A percentile compares a stretch with the other conserved stretches of the same genome.
phyloP scores from a whole-genome alignment of 2,329 filamentous ascomycete species.

The Endoconidiophora laricicola region DNA sequence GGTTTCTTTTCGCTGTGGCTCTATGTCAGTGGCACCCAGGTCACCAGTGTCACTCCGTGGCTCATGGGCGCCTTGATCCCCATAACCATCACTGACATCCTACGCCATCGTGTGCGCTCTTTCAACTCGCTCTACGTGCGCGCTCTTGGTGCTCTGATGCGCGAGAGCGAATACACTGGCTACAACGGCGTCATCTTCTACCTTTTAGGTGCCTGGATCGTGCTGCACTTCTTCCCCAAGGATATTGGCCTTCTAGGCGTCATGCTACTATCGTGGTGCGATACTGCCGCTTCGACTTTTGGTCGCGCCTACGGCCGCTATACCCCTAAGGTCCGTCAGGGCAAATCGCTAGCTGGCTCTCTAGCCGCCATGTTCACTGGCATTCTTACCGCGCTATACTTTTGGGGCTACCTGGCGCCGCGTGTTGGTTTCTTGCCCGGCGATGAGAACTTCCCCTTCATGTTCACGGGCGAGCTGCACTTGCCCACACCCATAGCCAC shows the following conservation, averaged over 20 bases:
- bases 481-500: slow-evolving; percentile 45
- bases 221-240: slow-evolving; percentile 78
- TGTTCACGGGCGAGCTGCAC: slow-evolving; percentile 64
- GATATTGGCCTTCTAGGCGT: slow-evolving; percentile 83
- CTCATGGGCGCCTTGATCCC: slow-evolving; percentile 69
- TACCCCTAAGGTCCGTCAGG: slow-evolving; percentile 66
- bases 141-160: slow-evolving; percentile 78
- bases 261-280: slow-evolving; percentile 88
- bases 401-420: slow-evolving; percentile 78
- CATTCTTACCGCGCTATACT: slow-evolving; percentile 64
- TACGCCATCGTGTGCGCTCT: slow-evolving; percentile 65
- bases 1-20: slow-evolving; percentile 83
- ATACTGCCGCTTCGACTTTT: slow-evolving; percentile 90
- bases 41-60: slow-evolving; percentile 63
- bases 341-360: slow-evolving; percentile 85
- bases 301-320: slow-evolving; percentile 79
- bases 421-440: slow-evolving; percentile 47
- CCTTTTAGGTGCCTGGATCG: slow-evolving; percentile 74
- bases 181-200: slow-evolving; percentile 98
- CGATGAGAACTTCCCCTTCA: slow-evolving; percentile 54
- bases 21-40: slow-evolving; percentile 65
- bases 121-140: slow-evolving; percentile 82
- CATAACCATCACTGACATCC: slow-evolving; percentile 63
- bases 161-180: slow-evolving; percentile 81
- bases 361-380: slow-evolving; percentile 70